Conservation (phyloP, 345 rosid species). For the Moringa oleifera region DNA sequence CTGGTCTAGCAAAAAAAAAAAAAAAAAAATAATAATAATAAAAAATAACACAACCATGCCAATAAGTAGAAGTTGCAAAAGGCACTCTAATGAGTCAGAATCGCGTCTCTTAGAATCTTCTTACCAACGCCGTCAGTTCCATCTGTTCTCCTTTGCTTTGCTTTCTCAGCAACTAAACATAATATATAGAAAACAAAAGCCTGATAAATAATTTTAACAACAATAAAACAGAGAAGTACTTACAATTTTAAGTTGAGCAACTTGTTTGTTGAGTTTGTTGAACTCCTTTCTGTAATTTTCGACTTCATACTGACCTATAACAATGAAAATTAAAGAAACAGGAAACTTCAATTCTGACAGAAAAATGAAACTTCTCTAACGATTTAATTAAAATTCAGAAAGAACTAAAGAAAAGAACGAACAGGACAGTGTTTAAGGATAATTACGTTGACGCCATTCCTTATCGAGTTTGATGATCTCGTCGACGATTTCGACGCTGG, state of each 20-base stretch:
- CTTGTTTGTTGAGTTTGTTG: slow-evolving; percentile 60
- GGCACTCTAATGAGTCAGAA: no score
- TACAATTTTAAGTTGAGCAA: slow-evolving; percentile 72
- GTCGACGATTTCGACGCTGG: slow-evolving; percentile 55
- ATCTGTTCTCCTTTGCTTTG: no score
- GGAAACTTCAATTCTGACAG: slow-evolving; percentile 9
- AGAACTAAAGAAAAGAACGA: not conserved
- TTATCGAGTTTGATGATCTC: slow-evolving; percentile 69
- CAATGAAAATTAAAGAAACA: not conserved
- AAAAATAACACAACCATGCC: no score
- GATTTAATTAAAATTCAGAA: not conserved
- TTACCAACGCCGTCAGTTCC: no score
- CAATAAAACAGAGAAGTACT: slow-evolving; percentile 11
- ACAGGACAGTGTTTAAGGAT: no score
- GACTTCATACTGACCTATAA: slow-evolving; percentile 64
- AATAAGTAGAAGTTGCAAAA: no score
- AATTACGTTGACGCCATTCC: slow-evolving; percentile 71
- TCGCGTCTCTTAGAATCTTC: no score
- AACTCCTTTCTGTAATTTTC: slow-evolving; percentile 61
- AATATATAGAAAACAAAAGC: not conserved
- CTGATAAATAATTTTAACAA: no score
- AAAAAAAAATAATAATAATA: no score
- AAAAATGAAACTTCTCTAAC: not conserved
- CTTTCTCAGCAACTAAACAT: not conserved
- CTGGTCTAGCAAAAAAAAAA: no score